Base-by-base conservation (phyloP, 306 rosid species). In the Ochetophila trinervis region DNA sequence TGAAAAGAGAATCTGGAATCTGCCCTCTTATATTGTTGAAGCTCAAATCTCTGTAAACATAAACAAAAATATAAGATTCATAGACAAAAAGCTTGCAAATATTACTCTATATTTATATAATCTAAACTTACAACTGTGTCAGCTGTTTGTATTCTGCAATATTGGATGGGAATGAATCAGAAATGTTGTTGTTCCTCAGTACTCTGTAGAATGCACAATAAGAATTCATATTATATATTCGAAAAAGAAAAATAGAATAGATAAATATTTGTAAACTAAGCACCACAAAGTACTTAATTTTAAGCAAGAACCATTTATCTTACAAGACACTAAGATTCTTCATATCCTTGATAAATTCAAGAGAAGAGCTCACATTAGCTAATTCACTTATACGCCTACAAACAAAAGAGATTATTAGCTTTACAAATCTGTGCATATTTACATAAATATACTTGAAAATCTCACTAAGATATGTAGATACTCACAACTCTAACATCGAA, bases 1-100 rank as follows among this genome's bases (percentile, higher is more conserved):
- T 83, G 87, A 89, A 89, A 76, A 91, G 80, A 30, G 86, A 83
- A 61, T 23, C 71, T 6, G 85, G 84, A 76, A 87, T 75, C 62
- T 67, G 81, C 61, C 95, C 92, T 4, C 71, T 73, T 65, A 91
- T 64, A 65, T 82, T 85, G 74, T 91, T 91, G 88, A 91, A 91
- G 86, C 98, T 91, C 71, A 91, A 76, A 74, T 89, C 98, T 81
- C 98, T 91, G 57, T 20, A 63, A 30, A 51, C 51, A 59, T 27
- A 27, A 40, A 10, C 13, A 40, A 9, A 12, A 40, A 40, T 40
- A 40, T 12, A 10, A 40, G 45, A 40, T 40, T 40, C 45, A 40
- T 6, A 12, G 45, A 40, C n/a, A n/a, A n/a, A n/a, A n/a, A n/a
- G n/a, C n/a, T n/a, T n/a, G n/a, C n/a, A n/a, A 55, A 44, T 24